These are phyloP conservation scores for Fomitopsis schrenkii DNA, from an alignment of 1,284 basidiomycete species.

Conservation along the genomic window DNA sequence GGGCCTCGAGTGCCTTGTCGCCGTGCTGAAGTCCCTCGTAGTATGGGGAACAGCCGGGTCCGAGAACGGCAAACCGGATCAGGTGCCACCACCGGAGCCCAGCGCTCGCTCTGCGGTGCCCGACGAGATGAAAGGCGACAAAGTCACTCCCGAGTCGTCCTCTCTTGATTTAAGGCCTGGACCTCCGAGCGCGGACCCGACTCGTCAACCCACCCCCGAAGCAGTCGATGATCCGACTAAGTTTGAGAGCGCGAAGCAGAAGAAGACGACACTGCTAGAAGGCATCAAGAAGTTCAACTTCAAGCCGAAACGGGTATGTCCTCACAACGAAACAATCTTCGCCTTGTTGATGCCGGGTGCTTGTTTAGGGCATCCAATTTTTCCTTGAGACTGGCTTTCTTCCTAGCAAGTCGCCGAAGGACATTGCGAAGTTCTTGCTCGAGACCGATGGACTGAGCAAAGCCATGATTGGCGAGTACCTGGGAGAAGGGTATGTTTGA, in stretches of 20 bases:
- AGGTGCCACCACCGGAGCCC: conserved; percentile 30
- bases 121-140: conserved; percentile 50
- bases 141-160: conserved; percentile 44
- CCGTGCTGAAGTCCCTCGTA: conserved; percentile 85
- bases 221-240: conserved; percentile 82
- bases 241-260: conserved; percentile 96
- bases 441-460: conserved; percentile 94
- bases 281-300: conserved; percentile 98
- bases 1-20: conserved; percentile 85
- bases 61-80: conserved; percentile 28
- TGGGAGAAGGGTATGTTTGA: conserved; percentile 84
- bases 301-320: conserved; percentile 83
- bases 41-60: conserved; percentile 76
- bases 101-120: conserved; percentile 39
- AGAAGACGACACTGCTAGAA: conserved; percentile 93
- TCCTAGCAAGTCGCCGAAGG: conserved; percentile 65
- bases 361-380: conserved; percentile 78
- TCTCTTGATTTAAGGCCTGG: conserved; percentile 45
- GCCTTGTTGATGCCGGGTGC: conserved; percentile 2
- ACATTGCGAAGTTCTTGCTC: conserved; percentile 87
- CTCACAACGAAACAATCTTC: neutral
- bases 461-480: conserved; percentile 95
- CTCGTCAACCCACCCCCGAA: conserved; percentile 73
- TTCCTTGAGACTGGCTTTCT: conserved; percentile 91
- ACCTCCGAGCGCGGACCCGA: conserved; percentile 46